Base-by-base conservation (phyloP, 129 eudicot species). In the Helianthus annuus region DNA sequence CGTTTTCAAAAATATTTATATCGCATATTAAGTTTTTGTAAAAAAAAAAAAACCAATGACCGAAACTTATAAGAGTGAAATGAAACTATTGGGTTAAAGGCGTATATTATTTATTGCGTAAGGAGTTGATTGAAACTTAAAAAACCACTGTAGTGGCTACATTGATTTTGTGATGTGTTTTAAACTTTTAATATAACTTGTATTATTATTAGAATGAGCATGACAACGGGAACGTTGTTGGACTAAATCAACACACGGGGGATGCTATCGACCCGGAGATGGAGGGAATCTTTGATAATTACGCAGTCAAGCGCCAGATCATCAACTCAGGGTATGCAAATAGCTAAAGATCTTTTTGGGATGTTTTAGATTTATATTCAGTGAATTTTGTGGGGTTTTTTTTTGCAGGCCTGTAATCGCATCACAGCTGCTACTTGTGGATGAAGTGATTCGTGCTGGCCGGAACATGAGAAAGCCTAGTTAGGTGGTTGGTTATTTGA, bases 211-310 rank as follows among this genome's bases (percentile, higher is more conserved):
- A 94, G 98, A 96, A 96, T 59, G 98, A 94, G 78, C 98, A 90
- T 64, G 98, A 94, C 82, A 84, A 85, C 27, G 98, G 98, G 54
- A 83, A 90, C 68, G 82, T 87, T 59, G 98, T 94, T 29, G 98
- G 98, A 62, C 81, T 94, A 59, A 90, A 86, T 70, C 97, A 85
- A 79, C 97, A 87, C 79, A 85, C 96, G 0, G 98, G 97, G 19
- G 97, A 94, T 56, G 95, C 98, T 10, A 84, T 94, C 54, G 98
- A 94, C 77, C 98, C 98, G 59, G 86, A 84, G 68, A 90, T 94
- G 97, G 98, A 94, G 92, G 98, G 98, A 48, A 94, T 94, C 45
- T 94, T 90, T 72, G 98, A 94, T 83, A 94, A 94, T 64, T 94
- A 90, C 61, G 85, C 97, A 3, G 98, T 94, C 29, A 94, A 94